Evolutionary conservation across 2,329 filamentous ascomycete species (phyloP), one percentile per base, ranked within the genome.

Genomic region (Teratosphaeria viscida): DNA sequence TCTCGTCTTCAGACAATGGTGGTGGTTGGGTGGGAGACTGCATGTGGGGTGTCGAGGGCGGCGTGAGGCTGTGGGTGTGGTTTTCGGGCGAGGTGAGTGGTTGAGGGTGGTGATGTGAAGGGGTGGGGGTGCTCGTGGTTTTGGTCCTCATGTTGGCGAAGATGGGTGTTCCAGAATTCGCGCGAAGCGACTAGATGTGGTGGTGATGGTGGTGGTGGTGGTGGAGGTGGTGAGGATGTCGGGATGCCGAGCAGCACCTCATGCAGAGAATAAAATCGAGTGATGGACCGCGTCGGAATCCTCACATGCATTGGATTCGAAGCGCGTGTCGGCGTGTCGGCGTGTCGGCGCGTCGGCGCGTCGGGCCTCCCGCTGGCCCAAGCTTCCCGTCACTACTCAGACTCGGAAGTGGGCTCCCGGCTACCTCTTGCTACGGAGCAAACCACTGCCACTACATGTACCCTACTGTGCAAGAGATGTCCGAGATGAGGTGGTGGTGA

Each of bases 1-100:
- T 59, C 27, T 68, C 67, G 16, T 54, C 37, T 10, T 64, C 63
- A 23, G 61, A 59, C 16, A 70, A 60, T 14, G 64, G 58, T 19
- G 59, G 52, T 8, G 61, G 62, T 57, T 63, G 64, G 19, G 56
- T 14, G n/a, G 63, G 57, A n/a, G 65, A 61, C 43, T 60, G 63
- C 37, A 57, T 49, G 8, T 49, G 23, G 43, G 43, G 3, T 49
- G 43, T n/a, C 43, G 43, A 23, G 43, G 43, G 19, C 10, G 43
- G 43, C 1, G 43, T 23, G 5, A 10, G 43, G n/a, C 23, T 16
- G 16, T 49, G 19, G n/a, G 5, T 49, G 16, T 19, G 43, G 8
- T 19, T 49, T 19, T 23, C 43, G 23, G 43, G 23, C 43, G 43
- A 49, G 19, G 43, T 8, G n/a, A n/a, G 19, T 10, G n/a, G 19